Conservation (phyloP, 768 basidiomycete species). For the Fomitopsis serialis region DNA sequence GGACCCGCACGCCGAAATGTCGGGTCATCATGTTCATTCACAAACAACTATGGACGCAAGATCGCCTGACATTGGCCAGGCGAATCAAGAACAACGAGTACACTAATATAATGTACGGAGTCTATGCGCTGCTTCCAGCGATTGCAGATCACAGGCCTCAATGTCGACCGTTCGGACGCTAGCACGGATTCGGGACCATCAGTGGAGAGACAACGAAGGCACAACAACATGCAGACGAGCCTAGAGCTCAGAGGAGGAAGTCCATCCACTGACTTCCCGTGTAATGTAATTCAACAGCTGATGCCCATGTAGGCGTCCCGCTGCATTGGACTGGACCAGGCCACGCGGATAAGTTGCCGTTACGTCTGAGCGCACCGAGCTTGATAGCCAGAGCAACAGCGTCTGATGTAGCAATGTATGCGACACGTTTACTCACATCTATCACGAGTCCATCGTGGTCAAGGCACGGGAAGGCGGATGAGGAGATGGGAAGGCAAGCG, state of each 20-base stretch:
- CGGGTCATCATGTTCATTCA: neutral
- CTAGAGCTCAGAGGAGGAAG: neutral
- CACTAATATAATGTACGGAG: neutral
- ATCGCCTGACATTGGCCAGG: neutral
- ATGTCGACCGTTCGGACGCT: neutral
- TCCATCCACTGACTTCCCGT: no score
- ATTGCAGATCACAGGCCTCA: neutral
- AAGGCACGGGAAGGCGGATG: neutral
- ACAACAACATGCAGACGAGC: neutral
- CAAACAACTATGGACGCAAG: neutral
- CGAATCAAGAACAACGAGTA: neutral
- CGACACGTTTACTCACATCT: neutral
- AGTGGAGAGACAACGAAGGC: neutral
- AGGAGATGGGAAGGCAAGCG: conserved; percentile 1
- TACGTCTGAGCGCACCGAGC: neutral
- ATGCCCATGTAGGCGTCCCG: no score
- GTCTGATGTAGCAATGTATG: neutral
- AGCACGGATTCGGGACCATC: neutral
- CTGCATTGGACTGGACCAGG: no score
- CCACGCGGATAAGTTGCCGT: neutral
- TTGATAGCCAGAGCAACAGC: neutral
- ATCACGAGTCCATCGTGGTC: conserved; percentile 1
- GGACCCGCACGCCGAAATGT: neutral
- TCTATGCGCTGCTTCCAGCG: neutral
- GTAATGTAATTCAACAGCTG: no score